Conservation (phyloP, 805 yeast species). For the Vanderwaltozyma polyspora region DNA sequence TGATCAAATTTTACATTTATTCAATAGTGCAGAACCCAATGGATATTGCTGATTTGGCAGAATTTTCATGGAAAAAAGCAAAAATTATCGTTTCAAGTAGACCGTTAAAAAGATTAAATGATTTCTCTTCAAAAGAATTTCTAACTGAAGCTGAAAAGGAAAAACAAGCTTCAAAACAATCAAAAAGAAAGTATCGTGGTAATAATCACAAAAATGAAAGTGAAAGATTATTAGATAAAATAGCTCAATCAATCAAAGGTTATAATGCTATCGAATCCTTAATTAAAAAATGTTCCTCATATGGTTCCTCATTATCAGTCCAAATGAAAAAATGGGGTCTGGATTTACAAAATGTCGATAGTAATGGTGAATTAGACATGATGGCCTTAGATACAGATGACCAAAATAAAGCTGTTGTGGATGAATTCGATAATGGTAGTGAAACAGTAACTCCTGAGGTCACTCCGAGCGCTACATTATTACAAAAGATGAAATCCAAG, state of each 20-base stretch:
- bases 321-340: conserved; percentile 87
- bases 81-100: conserved; percentile 50
- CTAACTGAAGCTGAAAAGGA: conserved; percentile 25
- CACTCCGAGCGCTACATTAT: not conserved
- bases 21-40: conserved; percentile 65
- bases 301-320: conserved; percentile 56
- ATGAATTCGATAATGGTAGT: conserved; percentile 24
- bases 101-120: conserved; percentile 54
- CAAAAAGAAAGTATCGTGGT: conserved; percentile 28
- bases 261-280: conserved; percentile 92
- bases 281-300: conserved; percentile 68
- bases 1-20: conserved; percentile 56
- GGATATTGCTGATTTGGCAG: conserved; percentile 73
- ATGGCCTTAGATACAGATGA: conserved; percentile 25
- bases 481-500: not conserved
- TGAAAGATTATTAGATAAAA: conserved; percentile 58
- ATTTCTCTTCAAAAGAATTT: conserved; percentile 49
- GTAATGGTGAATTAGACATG: conserved; percentile 26
- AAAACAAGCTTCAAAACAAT: conserved; percentile 6
- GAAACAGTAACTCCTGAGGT: conserved; percentile 1
- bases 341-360: conserved; percentile 47
- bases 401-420: conserved; percentile 21
- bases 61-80: conserved; percentile 57
- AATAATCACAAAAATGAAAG: conserved; percentile 49
- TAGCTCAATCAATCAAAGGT: conserved; percentile 64